Conservation (phyloP, 1,284 basidiomycete species). For the Leccinum pachyderme region DNA sequence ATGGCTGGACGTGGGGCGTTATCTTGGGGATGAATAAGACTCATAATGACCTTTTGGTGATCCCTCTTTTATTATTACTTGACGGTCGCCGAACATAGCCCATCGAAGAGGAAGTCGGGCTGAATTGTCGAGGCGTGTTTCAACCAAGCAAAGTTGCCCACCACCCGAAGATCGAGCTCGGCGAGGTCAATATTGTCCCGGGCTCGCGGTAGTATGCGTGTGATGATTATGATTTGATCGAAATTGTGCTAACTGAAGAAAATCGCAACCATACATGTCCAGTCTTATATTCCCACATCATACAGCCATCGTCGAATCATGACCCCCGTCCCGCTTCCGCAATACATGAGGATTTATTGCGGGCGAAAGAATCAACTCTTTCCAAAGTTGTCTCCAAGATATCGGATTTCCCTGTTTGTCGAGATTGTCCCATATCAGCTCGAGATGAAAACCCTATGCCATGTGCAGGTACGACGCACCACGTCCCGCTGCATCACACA, state of each 20-base stretch:
- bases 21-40: no score
- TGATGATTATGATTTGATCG: no score
- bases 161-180: no score
- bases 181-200: no score
- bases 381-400: constrained; percentile 74
- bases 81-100: no score
- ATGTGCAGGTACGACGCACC: constrained; percentile 37
- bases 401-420: constrained; percentile 63
- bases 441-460: not conserved
- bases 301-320: not conserved
- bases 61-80: no score
- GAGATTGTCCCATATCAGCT: constrained; percentile 2
- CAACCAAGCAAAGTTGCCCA: no score
- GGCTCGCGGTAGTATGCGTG: no score
- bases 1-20: no score
- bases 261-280: not conserved
- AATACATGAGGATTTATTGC: constrained; percentile 59
- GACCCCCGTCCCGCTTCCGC: constrained; percentile 13
- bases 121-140: no score
- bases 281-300: not conserved
- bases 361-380: constrained; percentile 49
- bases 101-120: no score
- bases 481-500: constrained; percentile 65
- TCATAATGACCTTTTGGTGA: no score
- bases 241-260: not conserved